These are phyloP conservation scores for Antitrichia curtipendula DNA, from an alignment of 225 moss, liverwort and hornwort genomes.

Conservation along the genomic window DNA sequence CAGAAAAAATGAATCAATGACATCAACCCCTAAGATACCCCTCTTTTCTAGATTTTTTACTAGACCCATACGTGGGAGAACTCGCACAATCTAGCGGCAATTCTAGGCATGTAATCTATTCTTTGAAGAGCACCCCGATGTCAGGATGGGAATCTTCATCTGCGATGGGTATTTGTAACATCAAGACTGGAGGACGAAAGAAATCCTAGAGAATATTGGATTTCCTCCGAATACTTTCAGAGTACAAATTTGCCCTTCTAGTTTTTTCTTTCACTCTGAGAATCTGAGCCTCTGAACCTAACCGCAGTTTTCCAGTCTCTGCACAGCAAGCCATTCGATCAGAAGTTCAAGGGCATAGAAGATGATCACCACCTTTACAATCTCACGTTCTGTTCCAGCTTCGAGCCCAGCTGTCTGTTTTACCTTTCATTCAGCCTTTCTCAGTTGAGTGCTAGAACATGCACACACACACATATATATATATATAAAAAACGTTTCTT, in stretches of 20 bases:
- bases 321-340: neutral
- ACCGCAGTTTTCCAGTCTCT: neutral
- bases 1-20: neutral
- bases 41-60: neutral
- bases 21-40: neutral
- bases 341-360: neutral
- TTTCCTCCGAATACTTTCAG: neutral
- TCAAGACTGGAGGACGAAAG: neutral
- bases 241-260: neutral
- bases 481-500: neutral
- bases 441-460: neutral
- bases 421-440: neutral
- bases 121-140: neutral
- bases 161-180: neutral
- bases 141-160: neutral
- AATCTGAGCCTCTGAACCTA: neutral
- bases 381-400: neutral
- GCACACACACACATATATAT: neutral
- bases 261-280: neutral
- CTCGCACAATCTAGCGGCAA: neutral
- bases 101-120: neutral
- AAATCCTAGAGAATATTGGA: neutral
- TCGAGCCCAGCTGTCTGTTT: neutral
- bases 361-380: neutral
- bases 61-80: no score